phyloP scores from a whole-genome alignment of 2,329 filamentous ascomycete species.

The Ceratocystis ficicola region DNA sequence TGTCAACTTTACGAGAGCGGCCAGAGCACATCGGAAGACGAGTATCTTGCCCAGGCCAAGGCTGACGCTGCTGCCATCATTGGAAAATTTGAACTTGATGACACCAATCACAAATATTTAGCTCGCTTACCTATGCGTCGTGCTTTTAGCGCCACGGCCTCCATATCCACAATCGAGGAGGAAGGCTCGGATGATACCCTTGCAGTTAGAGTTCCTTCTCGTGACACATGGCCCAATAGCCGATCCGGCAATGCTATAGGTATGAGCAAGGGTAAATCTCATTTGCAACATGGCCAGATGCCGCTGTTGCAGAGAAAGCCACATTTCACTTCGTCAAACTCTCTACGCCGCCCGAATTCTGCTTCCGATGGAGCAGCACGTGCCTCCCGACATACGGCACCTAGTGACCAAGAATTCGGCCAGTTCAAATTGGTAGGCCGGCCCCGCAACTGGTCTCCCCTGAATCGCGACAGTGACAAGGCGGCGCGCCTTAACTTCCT shows the following conservation, averaged over 20 bases:
- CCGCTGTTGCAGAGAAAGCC: slow-evolving; percentile 15
- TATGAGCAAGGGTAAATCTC: neutral
- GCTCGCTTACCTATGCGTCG: slow-evolving; percentile 7
- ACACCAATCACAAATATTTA: neutral
- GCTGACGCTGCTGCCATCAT: slow-evolving; percentile 18
- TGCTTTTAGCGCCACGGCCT: slow-evolving; percentile 13
- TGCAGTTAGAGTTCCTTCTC: slow-evolving; percentile 12
- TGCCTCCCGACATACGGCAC: neutral
- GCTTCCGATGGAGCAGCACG: neutral
- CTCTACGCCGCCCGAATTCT: neutral
- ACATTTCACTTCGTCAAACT: slow-evolving; percentile 4
- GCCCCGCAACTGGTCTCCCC: slow-evolving; percentile 10
- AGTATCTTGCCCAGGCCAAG: slow-evolving; percentile 18
- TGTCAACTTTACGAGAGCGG: slow-evolving; percentile 18
- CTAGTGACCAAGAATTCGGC: neutral
- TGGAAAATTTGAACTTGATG: slow-evolving; percentile 12
- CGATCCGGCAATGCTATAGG: neutral
- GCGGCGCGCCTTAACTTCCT: slow-evolving; percentile 16
- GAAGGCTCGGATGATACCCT: slow-evolving; percentile 22
- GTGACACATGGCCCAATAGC: slow-evolving; percentile 21
- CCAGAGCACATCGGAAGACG: slow-evolving; percentile 16
- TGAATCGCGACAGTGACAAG: slow-evolving; percentile 14
- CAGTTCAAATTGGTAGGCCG: neutral
- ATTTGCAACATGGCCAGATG: neutral
- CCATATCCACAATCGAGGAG: slow-evolving; percentile 21